phyloP scores from a whole-genome alignment of 768 basidiomycete species.

The Zangia roseola region DNA sequence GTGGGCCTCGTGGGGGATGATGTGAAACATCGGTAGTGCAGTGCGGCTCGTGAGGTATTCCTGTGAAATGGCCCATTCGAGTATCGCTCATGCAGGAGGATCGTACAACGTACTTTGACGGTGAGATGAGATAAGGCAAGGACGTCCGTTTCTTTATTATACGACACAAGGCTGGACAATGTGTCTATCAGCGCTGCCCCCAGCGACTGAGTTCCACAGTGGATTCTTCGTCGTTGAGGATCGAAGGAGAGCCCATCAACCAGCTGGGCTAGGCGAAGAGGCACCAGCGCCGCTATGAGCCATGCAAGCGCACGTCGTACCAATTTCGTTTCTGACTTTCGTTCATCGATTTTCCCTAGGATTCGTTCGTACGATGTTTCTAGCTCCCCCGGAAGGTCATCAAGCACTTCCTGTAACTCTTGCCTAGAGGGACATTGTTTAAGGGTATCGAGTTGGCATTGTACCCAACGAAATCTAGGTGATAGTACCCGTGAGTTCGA shows the following conservation, averaged over 20 bases:
- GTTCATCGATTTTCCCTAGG: background rate
- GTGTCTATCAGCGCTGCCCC: background rate
- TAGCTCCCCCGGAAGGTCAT: background rate
- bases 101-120: background rate
- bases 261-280: background rate
- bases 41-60: background rate
- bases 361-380: constrained; percentile 7
- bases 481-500: background rate
- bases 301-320: background rate
- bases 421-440: background rate
- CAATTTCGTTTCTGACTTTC: background rate
- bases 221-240: background rate
- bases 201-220: background rate
- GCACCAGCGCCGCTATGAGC: background rate
- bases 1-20: too few relatives aligned
- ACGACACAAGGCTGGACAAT: background rate
- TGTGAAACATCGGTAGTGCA: too few relatives aligned
- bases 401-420: background rate
- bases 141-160: background rate
- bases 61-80: background rate
- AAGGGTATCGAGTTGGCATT: constrained; percentile 3
- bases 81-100: background rate
- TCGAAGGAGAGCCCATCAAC: background rate
- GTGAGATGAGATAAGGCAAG: background rate
- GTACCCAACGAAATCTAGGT: constrained; percentile 4